Evolutionary conservation across 352 stramenopile species (phyloP).

Genomic region (Thalassiosira exigua): DNA sequence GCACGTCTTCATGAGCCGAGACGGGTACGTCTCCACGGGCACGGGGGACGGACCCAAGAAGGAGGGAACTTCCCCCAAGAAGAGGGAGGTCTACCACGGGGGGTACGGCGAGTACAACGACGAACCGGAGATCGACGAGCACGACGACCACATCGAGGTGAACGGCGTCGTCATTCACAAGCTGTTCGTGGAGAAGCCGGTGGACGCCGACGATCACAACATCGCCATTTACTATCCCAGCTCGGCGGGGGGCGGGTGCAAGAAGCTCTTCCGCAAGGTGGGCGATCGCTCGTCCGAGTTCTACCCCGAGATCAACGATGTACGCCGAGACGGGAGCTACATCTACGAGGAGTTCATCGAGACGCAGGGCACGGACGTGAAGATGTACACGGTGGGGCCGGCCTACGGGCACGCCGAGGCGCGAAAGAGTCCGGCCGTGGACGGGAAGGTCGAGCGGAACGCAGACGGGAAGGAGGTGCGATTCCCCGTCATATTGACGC

Average conservation of each 20-base stretch:
- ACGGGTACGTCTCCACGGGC: constrained; percentile 86
- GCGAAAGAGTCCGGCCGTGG: constrained; percentile 97
- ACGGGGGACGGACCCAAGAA: constrained; percentile 60
- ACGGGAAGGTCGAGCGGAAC: constrained; percentile 96
- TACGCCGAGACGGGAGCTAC: constrained; percentile 90
- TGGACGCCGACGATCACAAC: constrained; percentile 99
- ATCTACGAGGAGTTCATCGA: constrained; percentile 94
- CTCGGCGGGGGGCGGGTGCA: constrained; percentile 96
- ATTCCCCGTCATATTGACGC: constrained; percentile 99
- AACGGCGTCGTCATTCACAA: constrained; percentile 98
- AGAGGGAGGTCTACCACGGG: constrained; percentile 2
- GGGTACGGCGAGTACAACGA: background rate
- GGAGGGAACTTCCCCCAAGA: background rate
- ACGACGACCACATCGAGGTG: constrained; percentile 89
- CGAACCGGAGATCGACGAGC: constrained; percentile 81
- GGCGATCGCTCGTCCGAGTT: constrained; percentile 91
- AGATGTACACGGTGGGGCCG: constrained; percentile 98
- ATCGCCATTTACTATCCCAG: constrained; percentile 99
- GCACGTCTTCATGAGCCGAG: constrained; percentile 94
- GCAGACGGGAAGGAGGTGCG: constrained; percentile 97
- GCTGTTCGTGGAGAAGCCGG: constrained; percentile 99
- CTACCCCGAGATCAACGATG: constrained; percentile 95
- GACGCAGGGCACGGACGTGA: constrained; percentile 99
- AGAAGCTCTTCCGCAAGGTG: constrained; percentile 99
- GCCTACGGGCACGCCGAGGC: constrained; percentile 99